A percentile compares a stretch with the other conserved stretches of the same genome.
phyloP scores from a whole-genome alignment of 2,329 filamentous ascomycete species.

The Fusarium sp. region DNA sequence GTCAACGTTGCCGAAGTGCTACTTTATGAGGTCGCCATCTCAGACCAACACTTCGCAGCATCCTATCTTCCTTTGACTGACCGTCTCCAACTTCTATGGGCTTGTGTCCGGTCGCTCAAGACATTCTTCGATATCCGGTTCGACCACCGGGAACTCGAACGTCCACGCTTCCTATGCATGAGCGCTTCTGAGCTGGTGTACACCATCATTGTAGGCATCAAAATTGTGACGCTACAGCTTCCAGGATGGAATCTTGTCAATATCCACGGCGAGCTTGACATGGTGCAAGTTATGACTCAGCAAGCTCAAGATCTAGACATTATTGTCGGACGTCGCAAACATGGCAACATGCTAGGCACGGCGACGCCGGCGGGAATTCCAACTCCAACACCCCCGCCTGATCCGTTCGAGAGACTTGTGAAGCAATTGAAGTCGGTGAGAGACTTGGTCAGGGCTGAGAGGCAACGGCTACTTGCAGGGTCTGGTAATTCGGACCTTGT shows the following conservation, averaged over 20 bases:
- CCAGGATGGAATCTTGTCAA: conserved; percentile 61
- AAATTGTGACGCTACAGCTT: conserved; percentile 60
- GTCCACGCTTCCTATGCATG: conserved; percentile 59
- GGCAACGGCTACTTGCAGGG: conserved; percentile 46
- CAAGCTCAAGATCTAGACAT: conserved; percentile 51
- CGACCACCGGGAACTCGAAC: conserved; percentile 49
- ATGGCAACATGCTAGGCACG: conserved; percentile 41
- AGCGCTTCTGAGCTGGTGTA: conserved; percentile 63
- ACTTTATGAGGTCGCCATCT: conserved; percentile 61
- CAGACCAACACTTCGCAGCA: conserved; percentile 53
- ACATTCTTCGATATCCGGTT: conserved; percentile 58
- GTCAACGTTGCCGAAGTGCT: conserved; percentile 61
- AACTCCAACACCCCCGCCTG: conserved; percentile 40
- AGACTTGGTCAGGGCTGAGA: conserved; percentile 51
- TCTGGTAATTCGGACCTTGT: conserved; percentile 37
- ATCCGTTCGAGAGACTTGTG: conserved; percentile 52
- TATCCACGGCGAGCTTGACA: conserved; percentile 54
- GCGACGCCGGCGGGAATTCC: conserved; percentile 19
- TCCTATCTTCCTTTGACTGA: conserved; percentile 54
- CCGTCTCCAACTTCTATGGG: conserved; percentile 61
- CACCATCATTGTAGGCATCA: conserved; percentile 60
- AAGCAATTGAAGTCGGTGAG: conserved; percentile 51
- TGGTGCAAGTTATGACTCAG: conserved; percentile 45
- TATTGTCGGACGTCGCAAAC: conserved; percentile 50
- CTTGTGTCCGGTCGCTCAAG: conserved; percentile 58